Conservation (phyloP, 371 early-diverging fungal species). For the Batkoa obscura region DNA sequence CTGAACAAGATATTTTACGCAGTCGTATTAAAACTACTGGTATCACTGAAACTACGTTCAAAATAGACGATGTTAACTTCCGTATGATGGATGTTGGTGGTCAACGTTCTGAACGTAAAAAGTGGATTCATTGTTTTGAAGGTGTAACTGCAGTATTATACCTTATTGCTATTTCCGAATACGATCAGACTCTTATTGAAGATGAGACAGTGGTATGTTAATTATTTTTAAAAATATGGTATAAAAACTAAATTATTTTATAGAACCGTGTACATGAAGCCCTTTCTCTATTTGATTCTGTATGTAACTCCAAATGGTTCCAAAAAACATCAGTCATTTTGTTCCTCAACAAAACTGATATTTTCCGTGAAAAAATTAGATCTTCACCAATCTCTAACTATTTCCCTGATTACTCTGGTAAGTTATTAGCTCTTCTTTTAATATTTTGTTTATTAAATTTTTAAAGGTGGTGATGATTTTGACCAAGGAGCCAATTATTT, state of each 20-base stretch:
- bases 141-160: slow-evolving; percentile 87
- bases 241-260: slow-evolving; percentile 11
- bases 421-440: not conserved
- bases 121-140: slow-evolving; percentile 91
- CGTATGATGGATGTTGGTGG: slow-evolving; percentile 89
- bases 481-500: slow-evolving; percentile 33
- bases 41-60: slow-evolving; percentile 71
- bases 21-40: slow-evolving; percentile 72
- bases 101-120: slow-evolving; percentile 78
- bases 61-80: slow-evolving; percentile 53
- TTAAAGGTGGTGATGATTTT: slow-evolving; percentile 34
- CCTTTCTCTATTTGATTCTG: slow-evolving; percentile 81
- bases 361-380: slow-evolving; percentile 70
- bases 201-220: slow-evolving; percentile 61
- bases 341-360: slow-evolving; percentile 90
- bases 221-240: not conserved
- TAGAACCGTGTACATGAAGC: slow-evolving; percentile 76
- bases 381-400: slow-evolving; percentile 51
- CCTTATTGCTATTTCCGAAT: slow-evolving; percentile 82
- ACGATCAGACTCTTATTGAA: slow-evolving; percentile 84
- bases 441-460: not conserved
- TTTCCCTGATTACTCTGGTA: slow-evolving; percentile 77
- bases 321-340: slow-evolving; percentile 78
- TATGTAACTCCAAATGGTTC: slow-evolving; percentile 91
- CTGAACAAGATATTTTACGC: slow-evolving; percentile 69